Conservation (phyloP, 768 basidiomycete genomes). For the Hygrocybe coccinea region DNA sequence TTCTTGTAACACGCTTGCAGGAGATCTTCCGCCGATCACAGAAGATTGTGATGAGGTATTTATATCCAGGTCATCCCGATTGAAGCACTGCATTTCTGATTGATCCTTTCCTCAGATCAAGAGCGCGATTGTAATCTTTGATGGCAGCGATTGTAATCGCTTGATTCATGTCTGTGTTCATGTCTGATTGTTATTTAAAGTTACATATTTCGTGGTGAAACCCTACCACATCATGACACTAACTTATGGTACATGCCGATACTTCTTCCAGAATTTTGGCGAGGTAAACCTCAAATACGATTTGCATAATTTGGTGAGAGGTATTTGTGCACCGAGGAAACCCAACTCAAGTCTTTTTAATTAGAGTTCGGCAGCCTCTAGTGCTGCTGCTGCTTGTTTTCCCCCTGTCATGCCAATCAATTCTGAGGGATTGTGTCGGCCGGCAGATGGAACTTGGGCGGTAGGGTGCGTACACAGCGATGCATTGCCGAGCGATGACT, state of each 20-base stretch:
- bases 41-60: not conserved
- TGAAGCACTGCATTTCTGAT: no score
- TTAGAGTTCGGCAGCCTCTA: not conserved
- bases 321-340: no score
- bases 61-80: not conserved
- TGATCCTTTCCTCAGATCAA: not conserved
- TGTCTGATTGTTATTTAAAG: not conserved
- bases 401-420: conserved; percentile 7
- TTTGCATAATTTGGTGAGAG: not conserved
- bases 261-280: conserved; percentile 4
- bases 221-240: not conserved
- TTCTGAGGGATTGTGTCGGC: conserved; percentile 7
- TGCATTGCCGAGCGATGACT: no score
- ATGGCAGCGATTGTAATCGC: not conserved
- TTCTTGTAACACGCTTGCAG: conserved; percentile 3
- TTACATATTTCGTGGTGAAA: conserved; percentile 1
- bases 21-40: conserved; percentile 3
- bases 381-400: conserved; percentile 7
- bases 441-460: not conserved
- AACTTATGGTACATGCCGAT: conserved; percentile 7
- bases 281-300: not conserved
- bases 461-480: conserved; percentile 5
- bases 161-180: not conserved
- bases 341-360: no score
- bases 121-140: not conserved